Base-by-base conservation (phyloP, 306 rosid species). In the Pachyrhizus erosus region DNA sequence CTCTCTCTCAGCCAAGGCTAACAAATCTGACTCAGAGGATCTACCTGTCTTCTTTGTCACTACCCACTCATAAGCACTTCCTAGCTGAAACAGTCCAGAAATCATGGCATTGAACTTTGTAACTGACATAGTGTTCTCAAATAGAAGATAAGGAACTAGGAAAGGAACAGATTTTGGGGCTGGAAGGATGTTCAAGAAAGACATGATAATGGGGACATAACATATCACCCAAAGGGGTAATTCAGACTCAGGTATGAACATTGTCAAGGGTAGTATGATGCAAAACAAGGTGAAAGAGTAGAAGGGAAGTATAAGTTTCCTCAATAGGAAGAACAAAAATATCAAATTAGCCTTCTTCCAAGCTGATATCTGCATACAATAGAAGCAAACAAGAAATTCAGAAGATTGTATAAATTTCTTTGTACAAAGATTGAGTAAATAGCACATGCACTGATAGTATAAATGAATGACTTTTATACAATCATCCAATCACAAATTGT, bases 61-160 rank as follows among this genome's bases (percentile, higher is more conserved):
- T 13, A 96, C 94, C 99, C 99, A 96, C 79, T 96, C 99, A 81
- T 96, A 94, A 39, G 99, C 90, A 73, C 99, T 96, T 78, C 98
- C 99, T 8, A 96, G 89, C 80, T 94, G 99, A 80, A 96, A 96
- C 15, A 96, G 84, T 14, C 99, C 99, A 0, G 99, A 96, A 68
- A 96, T 78, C 99, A 96, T 96, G 85, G 99, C 99, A 37, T 96
- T 92, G 99, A 96, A 96, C 82, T 96, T 96, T 80, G 99, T 96
- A 14, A 96, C 99, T 0, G 99, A 96, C 99, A 96, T 93, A 37
- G 99, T 96, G 97, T 96, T 96, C 93, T 96, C 99, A 40, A 96
- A 96, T 8, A 96, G 92, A 10, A 96, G 93, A 71, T 93, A 96
- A 23, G 99, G 99, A 66, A 96, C 97, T 2, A 96, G 83, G 78